Base-by-base conservation (phyloP, 2,329 filamentous ascomycete species). In the Colletotrichum chlorophyti region DNA sequence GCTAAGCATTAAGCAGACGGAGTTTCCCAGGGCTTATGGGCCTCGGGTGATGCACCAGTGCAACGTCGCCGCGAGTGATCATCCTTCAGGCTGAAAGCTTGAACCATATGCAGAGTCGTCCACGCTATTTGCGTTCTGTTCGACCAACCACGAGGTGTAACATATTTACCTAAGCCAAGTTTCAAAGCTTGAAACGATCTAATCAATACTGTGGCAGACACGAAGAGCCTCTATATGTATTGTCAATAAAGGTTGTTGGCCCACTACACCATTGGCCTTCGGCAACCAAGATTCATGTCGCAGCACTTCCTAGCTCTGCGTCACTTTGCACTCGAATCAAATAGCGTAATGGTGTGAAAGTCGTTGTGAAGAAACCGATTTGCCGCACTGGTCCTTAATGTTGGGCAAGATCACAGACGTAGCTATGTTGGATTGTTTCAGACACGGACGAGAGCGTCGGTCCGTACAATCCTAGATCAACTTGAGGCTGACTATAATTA, bases 1-100 rank as follows among this genome's bases (percentile, higher is more conserved):
- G 74, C 75, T 4, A 67, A 79, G 23, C 76, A 77, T 61, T 79
- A 78, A 54, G 74, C 2, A 46, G 65, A 68, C 67, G 10, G 71
- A 75, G 38, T 74, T 75, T 45, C 71, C 72, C 5, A 68, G 71
- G 54, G 72, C 70, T 2, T 74, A 74, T 53, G 72, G 72, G 1
- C 70, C 71, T 6, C 66, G 72, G 14, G 65, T 74, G 35, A 74
- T 75, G 72, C 72, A 75, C 62, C 72, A 74, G 58, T 74, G 72
- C 51, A 74, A 72, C 41, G 52, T 68, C 5, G 65, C 66, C 6
- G 65, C 65, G 1, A 67, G 64, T 24, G 66, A 68, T 31, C 64
- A 67, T 26, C 65, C 66, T n/a, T 26, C 52, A 11, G 52, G 8
- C 3, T 55, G 23, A 40, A n/a, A 15, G 15, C 15, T 14, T 31